Evolutionary conservation across 2,329 filamentous ascomycete genomes (phyloP).

Genomic region (Eurotiales sp.): DNA sequence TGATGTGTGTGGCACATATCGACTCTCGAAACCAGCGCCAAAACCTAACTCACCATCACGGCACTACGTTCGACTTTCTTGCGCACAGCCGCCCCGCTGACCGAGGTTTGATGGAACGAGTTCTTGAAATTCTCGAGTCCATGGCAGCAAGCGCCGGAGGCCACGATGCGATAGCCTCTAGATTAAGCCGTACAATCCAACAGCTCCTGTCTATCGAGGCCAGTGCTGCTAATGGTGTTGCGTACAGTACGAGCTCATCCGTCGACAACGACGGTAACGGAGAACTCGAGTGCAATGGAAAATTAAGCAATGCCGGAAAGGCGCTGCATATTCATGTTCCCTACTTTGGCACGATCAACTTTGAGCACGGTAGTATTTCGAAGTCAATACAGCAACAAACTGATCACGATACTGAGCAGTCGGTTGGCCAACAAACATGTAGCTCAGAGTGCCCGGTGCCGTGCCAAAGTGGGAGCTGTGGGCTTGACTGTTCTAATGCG

Average conservation of each 20-base stretch:
- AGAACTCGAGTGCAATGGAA: constrained; percentile 10
- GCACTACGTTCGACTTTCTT: constrained; percentile 26
- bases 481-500: too few relatives aligned
- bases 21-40: constrained; percentile 24
- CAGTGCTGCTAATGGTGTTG: constrained; percentile 26
- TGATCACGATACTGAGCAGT: background rate
- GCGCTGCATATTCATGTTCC: constrained; percentile 38
- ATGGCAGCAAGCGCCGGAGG: constrained; percentile 20
- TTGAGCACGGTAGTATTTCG: constrained; percentile 21
- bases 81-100: constrained; percentile 42
- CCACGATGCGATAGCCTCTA: constrained; percentile 26
- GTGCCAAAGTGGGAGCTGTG: too few relatives aligned
- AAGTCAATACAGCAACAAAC: background rate
- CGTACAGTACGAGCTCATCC: constrained; percentile 20
- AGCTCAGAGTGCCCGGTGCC: too few relatives aligned
- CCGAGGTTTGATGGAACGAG: constrained; percentile 40
- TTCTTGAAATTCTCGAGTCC: constrained; percentile 31
- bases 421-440: too few relatives aligned
- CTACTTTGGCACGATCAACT: constrained; percentile 38
- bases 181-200: constrained; percentile 31
- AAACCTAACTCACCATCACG: background rate
- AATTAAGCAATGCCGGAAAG: constrained; percentile 17
- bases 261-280: background rate
- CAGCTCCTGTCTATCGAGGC: constrained; percentile 40
- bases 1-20: constrained; percentile 49